Evolutionary conservation across 1,284 basidiomycete species (phyloP), one percentile per base, ranked within the genome.

Genomic region (Limonomyces culmigenus): DNA sequence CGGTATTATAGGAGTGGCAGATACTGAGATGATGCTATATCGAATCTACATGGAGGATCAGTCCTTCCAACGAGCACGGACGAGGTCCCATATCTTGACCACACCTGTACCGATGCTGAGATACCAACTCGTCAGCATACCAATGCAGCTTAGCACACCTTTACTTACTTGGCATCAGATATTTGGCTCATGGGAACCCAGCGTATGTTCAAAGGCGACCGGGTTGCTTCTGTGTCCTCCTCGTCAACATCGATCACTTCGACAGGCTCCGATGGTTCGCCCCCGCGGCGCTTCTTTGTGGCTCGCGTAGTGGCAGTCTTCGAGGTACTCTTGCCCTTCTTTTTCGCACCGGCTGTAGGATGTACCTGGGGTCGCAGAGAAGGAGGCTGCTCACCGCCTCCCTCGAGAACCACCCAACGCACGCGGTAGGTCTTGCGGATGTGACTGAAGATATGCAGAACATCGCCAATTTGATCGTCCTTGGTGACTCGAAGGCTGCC

Each of bases 361-460:
- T 37, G 15, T 17, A 29, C 38, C 32, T n/a, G 23, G n/a, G 21
- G 36, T n/a, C 43, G 41, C 35, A 54, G 40, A 34, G 46, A 40
- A 18, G 56, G 56, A 10, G 46, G 48, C 23, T 27, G 23, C 23
- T n/a, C 23, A 12, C 46, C 46, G 6, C 61, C 70, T 17, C 76
- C 74, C 44, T 67, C 61, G 30, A 83, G 45, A 19, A 77, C 41
- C 29, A 78, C 67, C 75, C 76, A 79, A 41, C 77, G 68, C 25
- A 80, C 67, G 45, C 83, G 74, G 56, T 93, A 95, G 6, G 81
- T 88, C 60, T 93, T 87, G 47, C 67, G 73, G 50, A 95, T 84
- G 52, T 97, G 91, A 2, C 81, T 86, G 57, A 95, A 96, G 36
- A 88, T 62, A 49, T 95, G 91, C 2, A 75, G 45, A 21, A 93